Base-by-base conservation (phyloP, 768 basidiomycete species). In the Serpula lacrymans region DNA sequence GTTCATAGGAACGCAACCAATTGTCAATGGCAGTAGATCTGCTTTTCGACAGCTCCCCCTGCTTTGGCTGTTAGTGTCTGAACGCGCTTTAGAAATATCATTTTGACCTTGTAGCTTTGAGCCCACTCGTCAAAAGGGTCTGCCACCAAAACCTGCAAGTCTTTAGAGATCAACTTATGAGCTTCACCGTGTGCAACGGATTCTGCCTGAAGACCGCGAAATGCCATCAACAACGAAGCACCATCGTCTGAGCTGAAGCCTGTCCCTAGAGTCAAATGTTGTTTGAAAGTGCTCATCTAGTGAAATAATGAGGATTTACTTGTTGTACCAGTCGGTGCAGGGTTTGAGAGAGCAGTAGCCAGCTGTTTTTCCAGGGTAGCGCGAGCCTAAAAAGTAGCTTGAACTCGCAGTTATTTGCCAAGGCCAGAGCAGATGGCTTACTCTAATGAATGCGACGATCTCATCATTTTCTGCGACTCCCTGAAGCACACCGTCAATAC, bases 121-220 rank as follows among this genome's bases (percentile, higher is more conserved):
- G 88, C 84, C 92, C 92, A 95, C 39, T 71, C 67, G 32, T 79
- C 72, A 47, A 94, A 96, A 1, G 89, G 90, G 46, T 84, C 82
- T 6, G 80, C 80, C 25, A 94, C 90, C 12, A 84, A 65, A 6
- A 76, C 77, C 37, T 74, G 74, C 29, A 96, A 75, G 53, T 95
- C 90, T 22, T 77, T 78, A 5, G 90, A 79, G 33, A 88, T 74
- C 14, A 70, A 69, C 40, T 67, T 72, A 65, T 95, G 89, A 1
- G 77, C 74, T 52, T 81, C 75, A n/a, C 87, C 91, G 52, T 94
- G 84, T 11, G 67, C 63, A 9, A 58, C 55, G 6, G 85, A 79
- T 60, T 92, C 88, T 46, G 72, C 71, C 53, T 90, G 86, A 26
- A 92, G 73, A 12, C 88, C 87, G 11, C 79, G 80, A 60, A 92